phyloP scores from a whole-genome alignment of 495 filamentous ascomycete species.

The Neurospora cerealis region DNA sequence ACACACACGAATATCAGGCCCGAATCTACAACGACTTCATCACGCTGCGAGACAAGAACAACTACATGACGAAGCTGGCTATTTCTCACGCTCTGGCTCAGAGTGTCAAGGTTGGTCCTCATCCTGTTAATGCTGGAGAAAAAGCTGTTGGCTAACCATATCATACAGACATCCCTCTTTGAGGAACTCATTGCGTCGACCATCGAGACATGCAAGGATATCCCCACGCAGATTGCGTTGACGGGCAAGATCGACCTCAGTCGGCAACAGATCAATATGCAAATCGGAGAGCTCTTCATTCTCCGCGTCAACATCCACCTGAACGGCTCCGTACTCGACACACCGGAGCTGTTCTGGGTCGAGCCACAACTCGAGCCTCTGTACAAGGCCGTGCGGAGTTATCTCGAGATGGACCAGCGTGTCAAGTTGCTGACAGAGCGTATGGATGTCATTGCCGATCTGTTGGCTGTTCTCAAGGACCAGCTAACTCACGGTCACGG shows the following conservation, averaged over 20 bases:
- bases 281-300: slow-evolving; percentile 96
- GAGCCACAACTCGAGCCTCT: slow-evolving; percentile 93
- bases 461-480: slow-evolving; percentile 90
- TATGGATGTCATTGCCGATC: slow-evolving; percentile 85
- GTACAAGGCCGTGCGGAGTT: slow-evolving; percentile 87
- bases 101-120: slow-evolving; percentile 66
- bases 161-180: slow-evolving; percentile 77
- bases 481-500: slow-evolving; percentile 94
- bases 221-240: slow-evolving; percentile 79
- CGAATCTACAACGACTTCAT: slow-evolving; percentile 99
- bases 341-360: slow-evolving; percentile 95
- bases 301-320: slow-evolving; percentile 94
- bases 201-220: slow-evolving; percentile 78
- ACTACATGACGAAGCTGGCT: slow-evolving; percentile 96
- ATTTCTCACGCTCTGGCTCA: slow-evolving; percentile 93
- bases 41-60: slow-evolving; percentile 77
- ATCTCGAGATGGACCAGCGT: slow-evolving; percentile 95
- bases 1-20: slow-evolving; percentile 92
- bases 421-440: slow-evolving; percentile 85
- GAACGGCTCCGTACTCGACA: slow-evolving; percentile 93
- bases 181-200: slow-evolving; percentile 93
- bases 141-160: slow-evolving; percentile 1
- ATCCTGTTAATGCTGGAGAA: not conserved
- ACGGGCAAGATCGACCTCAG: slow-evolving; percentile 84
- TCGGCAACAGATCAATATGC: slow-evolving; percentile 88